Base-by-base conservation (phyloP, 441 rosid species). In the Mallotus repandus region DNA sequence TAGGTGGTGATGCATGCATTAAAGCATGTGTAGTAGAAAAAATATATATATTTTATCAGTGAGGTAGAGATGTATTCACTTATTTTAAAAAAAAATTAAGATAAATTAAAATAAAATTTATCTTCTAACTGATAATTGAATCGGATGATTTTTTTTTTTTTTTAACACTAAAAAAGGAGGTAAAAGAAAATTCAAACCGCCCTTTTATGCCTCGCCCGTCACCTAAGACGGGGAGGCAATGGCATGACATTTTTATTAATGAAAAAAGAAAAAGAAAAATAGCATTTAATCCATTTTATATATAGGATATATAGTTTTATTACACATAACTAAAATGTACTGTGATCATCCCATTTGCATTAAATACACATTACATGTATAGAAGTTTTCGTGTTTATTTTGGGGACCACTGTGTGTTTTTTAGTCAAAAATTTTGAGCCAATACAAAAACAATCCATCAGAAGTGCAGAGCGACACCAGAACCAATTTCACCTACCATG, bases 401-500 rank as follows among this genome's bases (percentile, higher is more conserved):
- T 19, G 14, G 62, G 62, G 63, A 55, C 63, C 62, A 45, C 53
- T 25, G 29, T 52, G 25, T 14, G n/a, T 18, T 46, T 52, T 35
- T 35, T 9, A 35, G 56, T 63, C 35, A 35, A 72, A 35, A 35
- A 5, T 25, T 25, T 60, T 2, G 16, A 53, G 22, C 16, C 16
- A 65, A 48, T 21, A 49, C 19, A 19, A 7, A 65, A 46, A 46
- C 38, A 65, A 22, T 2, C 12, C 38, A 21, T 65, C 69, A 46
- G 54, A 45, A 5, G 6, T 12, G 53, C 14, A 56, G 29, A 50
- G 45, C 50, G 21, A 66, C 45, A 14, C 9, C 19, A 45, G 54
- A 58, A 9, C 54, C 43, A 43, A 69, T 14, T 45, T 63, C 63
- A 58, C 73, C 73, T 22, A 70, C 73, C 65, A 9, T 7, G 18